Percentiles rank a stretch among this genome's conserved stretches.
These are phyloP conservation scores for Lachnellula arida DNA, from an alignment of 2,329 filamentous ascomycete species.

Conservation along the genomic window DNA sequence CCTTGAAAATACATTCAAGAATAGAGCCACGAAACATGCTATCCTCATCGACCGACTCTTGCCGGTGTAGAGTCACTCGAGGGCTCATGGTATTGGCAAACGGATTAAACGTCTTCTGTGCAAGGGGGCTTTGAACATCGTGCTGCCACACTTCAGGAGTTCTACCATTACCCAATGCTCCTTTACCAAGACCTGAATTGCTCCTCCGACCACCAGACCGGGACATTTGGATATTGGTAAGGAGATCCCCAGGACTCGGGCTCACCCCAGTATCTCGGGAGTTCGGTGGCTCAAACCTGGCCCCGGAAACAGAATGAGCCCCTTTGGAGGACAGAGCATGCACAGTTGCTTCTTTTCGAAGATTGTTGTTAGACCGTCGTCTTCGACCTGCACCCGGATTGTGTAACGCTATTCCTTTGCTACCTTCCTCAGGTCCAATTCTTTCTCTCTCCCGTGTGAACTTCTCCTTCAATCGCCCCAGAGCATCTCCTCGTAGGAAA, in stretches of 20 bases:
- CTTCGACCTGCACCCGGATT: conserved; percentile 65
- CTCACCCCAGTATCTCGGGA: conserved; percentile 35
- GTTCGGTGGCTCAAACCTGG: conserved; percentile 33
- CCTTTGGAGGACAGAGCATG: conserved; percentile 46
- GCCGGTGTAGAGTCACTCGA: conserved; percentile 56
- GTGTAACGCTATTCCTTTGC: conserved; percentile 92
- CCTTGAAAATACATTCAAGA: conserved; percentile 91
- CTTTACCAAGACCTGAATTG: conserved; percentile 13
- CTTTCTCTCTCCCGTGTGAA: conserved; percentile 82
- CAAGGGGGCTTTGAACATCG: conserved; percentile 31
- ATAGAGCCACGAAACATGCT: conserved; percentile 84
- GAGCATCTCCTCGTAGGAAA: conserved; percentile 74
- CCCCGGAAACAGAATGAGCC: conserved; percentile 10
- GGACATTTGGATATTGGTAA: conserved; percentile 71
- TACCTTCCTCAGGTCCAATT: conserved; percentile 72
- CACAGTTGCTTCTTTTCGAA: conserved; percentile 75
- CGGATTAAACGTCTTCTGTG: conserved; percentile 50
- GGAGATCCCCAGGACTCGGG: conserved; percentile 69
- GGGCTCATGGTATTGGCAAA: conserved; percentile 47
- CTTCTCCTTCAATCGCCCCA: conserved; percentile 86
- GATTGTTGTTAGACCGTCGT: conserved; percentile 65
- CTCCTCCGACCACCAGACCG: conserved; percentile 50
- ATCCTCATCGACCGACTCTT: conserved; percentile 85
- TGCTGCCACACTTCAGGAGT: conserved; percentile 29
- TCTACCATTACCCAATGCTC: conserved; percentile 24